Evolutionary conservation across 73 alveolate species (phyloP), one percentile per base, ranked within the genome.

Genomic region (Paraurostyla sp.): DNA sequence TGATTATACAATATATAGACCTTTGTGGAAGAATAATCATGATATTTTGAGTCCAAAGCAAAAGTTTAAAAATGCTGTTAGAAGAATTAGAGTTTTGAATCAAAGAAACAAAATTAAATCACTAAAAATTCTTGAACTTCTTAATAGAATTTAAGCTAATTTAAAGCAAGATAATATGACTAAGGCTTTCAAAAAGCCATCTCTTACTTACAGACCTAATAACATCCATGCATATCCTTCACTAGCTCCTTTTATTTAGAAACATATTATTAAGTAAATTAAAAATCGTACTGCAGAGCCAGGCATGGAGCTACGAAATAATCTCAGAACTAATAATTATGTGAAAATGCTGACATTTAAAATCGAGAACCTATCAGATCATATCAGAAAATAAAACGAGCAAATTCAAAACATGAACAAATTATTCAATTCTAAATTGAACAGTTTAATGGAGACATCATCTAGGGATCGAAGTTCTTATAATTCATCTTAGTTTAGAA

Each of bases 21-120:
- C 58, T 38, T 46, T 69, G 7, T 69, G 84, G 62, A 33, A 46
- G 40, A 69, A 13, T 25, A 69, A 69, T 41, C 29, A 69, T 35
- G 84, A 69, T 4, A 46, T 46, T 18, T 4, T 69, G 2, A 69
- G 20, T 16, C 48, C 84, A 15, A 7, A 16, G 7, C 22, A 36
- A 36, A 69, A 69, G 62, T 69, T 69, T 69, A 6, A 40, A 9
- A 69, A 43, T 38, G 84, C 84, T 9, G 84, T 69, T 41, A 41
- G 62, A 69, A 27, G 62, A 69, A 41, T 38, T 3, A 42, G 38
- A 38, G 23, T 69, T 4, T n/a, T 69, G 18, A 69, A 69, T 69
- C 25, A 69, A 69, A 69, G 84, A 18, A 69, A 69, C n/a, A 69
- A 69, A 35, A n/a, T 60, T 3, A 60, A 23, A 29, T 50, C 22